Evolutionary conservation across 371 early-diverging fungal species (phyloP).

Genomic region (Actinomucor elegans): DNA sequence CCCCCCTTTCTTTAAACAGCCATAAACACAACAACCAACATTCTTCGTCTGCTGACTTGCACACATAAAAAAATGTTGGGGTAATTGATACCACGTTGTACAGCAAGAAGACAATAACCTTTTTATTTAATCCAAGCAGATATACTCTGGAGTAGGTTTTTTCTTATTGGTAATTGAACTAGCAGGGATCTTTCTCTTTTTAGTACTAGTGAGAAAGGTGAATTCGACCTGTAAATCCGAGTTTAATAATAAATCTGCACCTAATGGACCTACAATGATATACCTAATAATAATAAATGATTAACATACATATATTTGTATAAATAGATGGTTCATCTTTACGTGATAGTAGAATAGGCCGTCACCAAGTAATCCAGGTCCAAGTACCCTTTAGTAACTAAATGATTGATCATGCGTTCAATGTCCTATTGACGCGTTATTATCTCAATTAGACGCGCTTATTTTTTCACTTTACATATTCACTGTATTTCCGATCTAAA

Average conservation of each 20-base stretch:
- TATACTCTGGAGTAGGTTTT: neutral
- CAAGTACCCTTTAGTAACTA: constrained; percentile 10
- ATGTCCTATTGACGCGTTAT: constrained; percentile 23
- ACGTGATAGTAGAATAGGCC: constrained; percentile 24
- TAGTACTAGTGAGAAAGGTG: constrained; percentile 1
- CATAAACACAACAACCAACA: too few relatives aligned
- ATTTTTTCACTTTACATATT: constrained; percentile 29
- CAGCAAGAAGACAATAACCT: neutral
- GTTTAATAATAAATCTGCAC: neutral
- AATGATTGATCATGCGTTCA: constrained; percentile 18
- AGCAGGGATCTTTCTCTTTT: neutral
- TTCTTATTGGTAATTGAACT: too few relatives aligned
- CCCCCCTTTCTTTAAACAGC: neutral
- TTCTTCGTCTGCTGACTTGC: constrained; percentile 10
- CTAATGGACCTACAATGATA: constrained; percentile 10
- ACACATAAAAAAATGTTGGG: constrained; percentile 9
- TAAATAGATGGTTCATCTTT: neutral
- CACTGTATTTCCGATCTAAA: constrained; percentile 29
- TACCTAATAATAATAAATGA: constrained; percentile 4
- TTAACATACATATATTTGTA: neutral
- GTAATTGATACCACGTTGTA: neutral
- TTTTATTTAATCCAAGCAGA: constrained; percentile 1
- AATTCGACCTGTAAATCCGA: neutral
- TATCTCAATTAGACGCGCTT: too few relatives aligned
- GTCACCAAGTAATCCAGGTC: constrained; percentile 18